A percentile compares a stretch with the other conserved stretches of the same genome.
Conservation (phyloP, 148 eudicot genomes). For the Pharnaceum exiguum region DNA sequence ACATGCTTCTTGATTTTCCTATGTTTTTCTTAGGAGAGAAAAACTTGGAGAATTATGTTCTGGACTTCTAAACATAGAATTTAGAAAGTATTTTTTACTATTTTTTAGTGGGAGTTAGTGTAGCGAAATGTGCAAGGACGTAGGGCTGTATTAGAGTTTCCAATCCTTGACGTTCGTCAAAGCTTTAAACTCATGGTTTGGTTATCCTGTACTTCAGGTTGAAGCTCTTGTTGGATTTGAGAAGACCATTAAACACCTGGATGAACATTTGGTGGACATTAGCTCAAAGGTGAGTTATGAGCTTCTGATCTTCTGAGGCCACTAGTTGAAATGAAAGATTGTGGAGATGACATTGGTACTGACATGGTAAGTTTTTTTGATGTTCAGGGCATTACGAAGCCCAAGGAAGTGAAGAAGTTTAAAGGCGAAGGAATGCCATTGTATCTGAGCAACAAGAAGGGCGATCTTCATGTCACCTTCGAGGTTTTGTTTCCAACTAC, state of each 20-base stretch:
- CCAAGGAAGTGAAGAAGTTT: conserved; percentile 79
- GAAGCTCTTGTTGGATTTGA: conserved; percentile 95
- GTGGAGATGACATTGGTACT: not conserved
- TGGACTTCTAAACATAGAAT: too few species aligned
- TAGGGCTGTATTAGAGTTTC: not conserved
- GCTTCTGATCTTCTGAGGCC: not conserved
- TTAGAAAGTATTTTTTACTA: too few species aligned
- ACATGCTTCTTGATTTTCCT: too few species aligned
- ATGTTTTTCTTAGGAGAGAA: too few species aligned
- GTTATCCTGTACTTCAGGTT: conserved; percentile 39
- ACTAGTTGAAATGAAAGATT: too few species aligned
- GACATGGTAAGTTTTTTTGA: not conserved
- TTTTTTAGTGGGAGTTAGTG: too few species aligned
- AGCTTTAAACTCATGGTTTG: conserved; percentile 4
- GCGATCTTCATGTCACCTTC: conserved; percentile 68
- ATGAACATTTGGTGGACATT: conserved; percentile 75
- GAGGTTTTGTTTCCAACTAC: conserved; percentile 90
- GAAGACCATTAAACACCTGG: conserved; percentile 88
- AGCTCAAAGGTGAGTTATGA: conserved; percentile 54
- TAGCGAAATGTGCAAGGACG: too few species aligned
- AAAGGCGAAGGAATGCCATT: conserved; percentile 97
- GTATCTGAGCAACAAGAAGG: conserved; percentile 80
- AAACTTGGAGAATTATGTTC: too few species aligned
- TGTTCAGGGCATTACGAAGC: conserved; percentile 71
- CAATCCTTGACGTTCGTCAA: too few species aligned